Evolutionary conservation across 177 flowering plant genomes (phyloP).

Genomic region (Telopea speciosissima): DNA sequence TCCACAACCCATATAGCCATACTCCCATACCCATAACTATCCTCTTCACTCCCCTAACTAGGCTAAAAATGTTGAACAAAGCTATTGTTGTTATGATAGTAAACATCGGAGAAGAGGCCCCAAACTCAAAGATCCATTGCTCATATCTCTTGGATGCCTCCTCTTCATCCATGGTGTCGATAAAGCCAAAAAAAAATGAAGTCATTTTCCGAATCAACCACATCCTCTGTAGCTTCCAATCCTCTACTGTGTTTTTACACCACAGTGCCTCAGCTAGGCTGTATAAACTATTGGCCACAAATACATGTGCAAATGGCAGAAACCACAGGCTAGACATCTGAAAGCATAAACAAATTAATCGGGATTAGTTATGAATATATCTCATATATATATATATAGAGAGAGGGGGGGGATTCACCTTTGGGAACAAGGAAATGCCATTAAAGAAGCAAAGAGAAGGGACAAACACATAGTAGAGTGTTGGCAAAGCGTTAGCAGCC

Average conservation of each 20-base stretch:
- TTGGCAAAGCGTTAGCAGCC: constrained; percentile 40
- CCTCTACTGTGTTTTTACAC: constrained; percentile 28
- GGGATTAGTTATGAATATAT: neutral
- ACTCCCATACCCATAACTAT: constrained; percentile 1
- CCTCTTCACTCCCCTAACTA: constrained; percentile 3
- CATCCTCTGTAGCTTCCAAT: constrained; percentile 42
- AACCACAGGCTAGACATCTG: constrained; percentile 50
- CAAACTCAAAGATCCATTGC: constrained; percentile 14
- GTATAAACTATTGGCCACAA: constrained; percentile 17
- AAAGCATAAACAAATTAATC: neutral
- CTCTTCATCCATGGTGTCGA: constrained; percentile 8
- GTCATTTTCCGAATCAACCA: constrained; percentile 34
- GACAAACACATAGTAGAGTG: constrained; percentile 26
- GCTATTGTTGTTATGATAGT: constrained; percentile 8
- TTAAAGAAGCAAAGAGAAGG: constrained; percentile 39
- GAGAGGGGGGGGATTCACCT: constrained; percentile 22
- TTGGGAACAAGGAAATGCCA: constrained; percentile 42
- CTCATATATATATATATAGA: too few relatives aligned
- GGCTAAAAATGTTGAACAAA: constrained; percentile 11
- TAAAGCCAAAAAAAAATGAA: constrained; percentile 19
- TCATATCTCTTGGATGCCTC: constrained; percentile 12
- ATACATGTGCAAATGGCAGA: constrained; percentile 36
- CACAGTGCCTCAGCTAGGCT: constrained; percentile 34
- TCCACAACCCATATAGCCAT: neutral
- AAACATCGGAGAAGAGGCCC: constrained; percentile 11